Base-by-base conservation (phyloP, 1,139 yeast species). In the Suhomyces bokatorum region DNA sequence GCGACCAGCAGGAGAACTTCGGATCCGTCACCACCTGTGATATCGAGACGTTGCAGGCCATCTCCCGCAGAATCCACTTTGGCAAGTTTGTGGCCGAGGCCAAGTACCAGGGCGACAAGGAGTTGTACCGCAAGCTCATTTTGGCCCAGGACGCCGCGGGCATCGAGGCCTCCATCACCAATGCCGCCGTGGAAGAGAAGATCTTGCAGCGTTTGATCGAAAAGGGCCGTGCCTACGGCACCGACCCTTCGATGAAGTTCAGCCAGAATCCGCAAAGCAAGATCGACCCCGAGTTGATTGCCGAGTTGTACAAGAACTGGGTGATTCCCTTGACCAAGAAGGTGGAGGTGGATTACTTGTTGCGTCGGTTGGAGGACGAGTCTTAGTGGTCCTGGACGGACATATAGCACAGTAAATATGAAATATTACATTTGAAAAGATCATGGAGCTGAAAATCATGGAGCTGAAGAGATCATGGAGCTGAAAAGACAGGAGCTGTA, bases 41-140 rank as follows among this genome's bases (percentile, higher is more conserved):
- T 61, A 86, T 93, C 48, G 96, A 87, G 54, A 81, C 87, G 54
- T 74, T 93, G 52, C 97, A 91, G 64, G 84, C 96, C 5, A 69
- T 93, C 39, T 87, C 96, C n/a, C 77, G 99, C 58, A 79, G 99
- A 61, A 89, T 93, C 54, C 99, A 93, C 67, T 93, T 93, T 67
- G 99, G 98, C 42, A 88, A 87, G 66, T 93, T 93, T 70, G 99
- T 93, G 6, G 99, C 99, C 6, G 99, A 93, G 63, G 86, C 96
- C 35, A 93, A 93, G 67, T 93, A 81, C 63, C 85, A 77, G 57
- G 67, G 74, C 26, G 95, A 91, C 53, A 77, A 73, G 36, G 87
- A 79, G 42, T 64, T 64, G 43, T 90, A 84, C 67, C 81, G 80
- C 1, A 68, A 76, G 55, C 69, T 90, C 56, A 93, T 93, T 54